Evolutionary conservation across 345 rosid genomes (phyloP).

Genomic region (Aquilaria malaccensis): DNA sequence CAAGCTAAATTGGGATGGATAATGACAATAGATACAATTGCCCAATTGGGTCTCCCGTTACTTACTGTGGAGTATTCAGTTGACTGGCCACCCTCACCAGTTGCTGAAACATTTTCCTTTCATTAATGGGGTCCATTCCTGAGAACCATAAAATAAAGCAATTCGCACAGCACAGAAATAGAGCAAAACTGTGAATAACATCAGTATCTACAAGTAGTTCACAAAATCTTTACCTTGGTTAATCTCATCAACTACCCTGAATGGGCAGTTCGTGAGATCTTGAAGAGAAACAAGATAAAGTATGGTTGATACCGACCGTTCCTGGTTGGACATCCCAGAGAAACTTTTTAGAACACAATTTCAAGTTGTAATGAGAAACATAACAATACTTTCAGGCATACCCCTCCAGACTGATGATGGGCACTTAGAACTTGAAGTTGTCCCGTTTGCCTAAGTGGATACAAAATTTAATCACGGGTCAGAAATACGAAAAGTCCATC

Average conservation of each 20-base stretch:
- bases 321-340: conserved; percentile 26
- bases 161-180: not conserved
- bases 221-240: conserved; percentile 61
- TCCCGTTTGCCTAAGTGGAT: conserved; percentile 54
- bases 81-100: conserved; percentile 94
- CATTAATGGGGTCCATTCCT: conserved; percentile 98
- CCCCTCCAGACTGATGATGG: conserved; percentile 98
- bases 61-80: conserved; percentile 92
- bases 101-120: conserved; percentile 98
- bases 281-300: conserved; percentile 96
- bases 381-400: conserved; percentile 14
- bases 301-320: conserved; percentile 89
- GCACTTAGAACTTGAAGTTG: conserved; percentile 90
- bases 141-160: conserved; percentile 9
- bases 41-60: not conserved
- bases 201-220: not conserved
- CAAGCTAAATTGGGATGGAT: too few relatives aligned
- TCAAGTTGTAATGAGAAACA: conserved; percentile 10
- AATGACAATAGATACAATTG: too few relatives aligned
- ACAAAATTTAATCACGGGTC: not conserved
- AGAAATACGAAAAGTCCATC: too few relatives aligned
- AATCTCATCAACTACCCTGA: conserved; percentile 95
- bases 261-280: conserved; percentile 95
- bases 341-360: not conserved
- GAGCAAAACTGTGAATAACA: not conserved